Conservation (phyloP, 192 early-diverging fungal species). For the Coemansia sp. region DNA sequence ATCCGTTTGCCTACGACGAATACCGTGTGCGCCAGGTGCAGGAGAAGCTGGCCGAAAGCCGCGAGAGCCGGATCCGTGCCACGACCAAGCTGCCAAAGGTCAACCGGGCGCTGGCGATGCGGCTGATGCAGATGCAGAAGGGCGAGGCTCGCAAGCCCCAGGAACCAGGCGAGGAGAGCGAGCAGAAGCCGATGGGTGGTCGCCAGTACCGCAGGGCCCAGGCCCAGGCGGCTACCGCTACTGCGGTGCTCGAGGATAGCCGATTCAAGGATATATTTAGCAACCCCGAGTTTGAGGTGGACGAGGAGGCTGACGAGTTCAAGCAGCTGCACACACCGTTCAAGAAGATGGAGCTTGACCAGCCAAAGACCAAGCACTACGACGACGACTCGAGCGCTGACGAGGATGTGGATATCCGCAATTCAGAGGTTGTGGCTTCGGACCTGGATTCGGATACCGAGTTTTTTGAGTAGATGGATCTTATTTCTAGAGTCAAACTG, state of each 20-base stretch:
- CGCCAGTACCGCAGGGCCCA: slow-evolving; percentile 44
- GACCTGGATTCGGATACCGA: slow-evolving; percentile 19
- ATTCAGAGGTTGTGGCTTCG: neutral
- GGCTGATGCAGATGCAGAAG: slow-evolving; percentile 55
- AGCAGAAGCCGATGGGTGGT: slow-evolving; percentile 29
- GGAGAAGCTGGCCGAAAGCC: slow-evolving; percentile 79
- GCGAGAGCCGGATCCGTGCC: slow-evolving; percentile 82
- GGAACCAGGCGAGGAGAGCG: slow-evolving; percentile 13
- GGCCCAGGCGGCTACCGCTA: slow-evolving; percentile 47
- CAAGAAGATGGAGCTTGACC: slow-evolving; percentile 11
- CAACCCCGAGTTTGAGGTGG: slow-evolving; percentile 89
- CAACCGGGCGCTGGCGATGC: slow-evolving; percentile 80
- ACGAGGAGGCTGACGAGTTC: slow-evolving; percentile 76
- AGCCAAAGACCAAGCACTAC: neutral
- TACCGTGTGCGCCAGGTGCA: slow-evolving; percentile 74
- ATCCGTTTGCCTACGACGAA: slow-evolving; percentile 95
- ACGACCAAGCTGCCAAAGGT: slow-evolving; percentile 87
- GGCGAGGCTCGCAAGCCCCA: slow-evolving; percentile 1
- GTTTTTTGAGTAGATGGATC: slow-evolving; percentile 10
- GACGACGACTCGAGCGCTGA: slow-evolving; percentile 42
- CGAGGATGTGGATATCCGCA: slow-evolving; percentile 30
- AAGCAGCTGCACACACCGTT: slow-evolving; percentile 52
- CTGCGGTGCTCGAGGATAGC: slow-evolving; percentile 69
- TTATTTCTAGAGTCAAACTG: no score
- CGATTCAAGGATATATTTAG: slow-evolving; percentile 87